phyloP scores from a whole-genome alignment of 805 yeast genomes.

The Barnettozyma sp. region DNA sequence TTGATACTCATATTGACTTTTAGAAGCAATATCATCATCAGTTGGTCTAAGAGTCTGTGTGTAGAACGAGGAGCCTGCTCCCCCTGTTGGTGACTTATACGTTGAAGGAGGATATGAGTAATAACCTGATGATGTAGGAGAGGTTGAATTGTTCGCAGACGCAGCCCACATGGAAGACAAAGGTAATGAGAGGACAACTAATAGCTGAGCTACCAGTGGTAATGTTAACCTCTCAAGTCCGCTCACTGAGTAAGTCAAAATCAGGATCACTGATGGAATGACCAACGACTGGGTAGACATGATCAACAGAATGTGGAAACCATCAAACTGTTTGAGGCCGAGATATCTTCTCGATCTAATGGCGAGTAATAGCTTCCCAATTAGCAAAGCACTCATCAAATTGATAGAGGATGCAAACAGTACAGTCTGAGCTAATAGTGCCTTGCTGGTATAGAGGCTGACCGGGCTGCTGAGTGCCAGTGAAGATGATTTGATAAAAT shows the following conservation, averaged over 20 bases:
- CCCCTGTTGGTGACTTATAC: conserved; percentile 11
- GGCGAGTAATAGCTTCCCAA: conserved; percentile 61
- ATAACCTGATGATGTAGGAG: conserved; percentile 32
- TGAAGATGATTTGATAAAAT: conserved; percentile 39
- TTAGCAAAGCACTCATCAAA: conserved; percentile 52
- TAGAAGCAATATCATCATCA: conserved; percentile 5
- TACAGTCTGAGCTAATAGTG: conserved; percentile 48
- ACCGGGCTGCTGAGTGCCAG: conserved; percentile 22
- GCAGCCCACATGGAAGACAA: conserved; percentile 87
- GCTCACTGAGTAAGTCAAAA: conserved; percentile 43
- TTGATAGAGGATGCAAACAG: conserved; percentile 65
- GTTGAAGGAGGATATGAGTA: conserved; percentile 5
- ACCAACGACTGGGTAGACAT: conserved; percentile 80
- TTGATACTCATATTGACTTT: conserved; percentile 5
- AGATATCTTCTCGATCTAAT: conserved; percentile 63
- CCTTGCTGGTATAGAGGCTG: conserved; percentile 28
- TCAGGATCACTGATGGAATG: conserved; percentile 64
- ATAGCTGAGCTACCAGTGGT: conserved; percentile 47
- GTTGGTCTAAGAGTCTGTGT: conserved; percentile 15
- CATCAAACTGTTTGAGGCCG: conserved; percentile 79
- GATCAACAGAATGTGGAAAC: conserved; percentile 71
- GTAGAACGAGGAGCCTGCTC: conserved; percentile 14
- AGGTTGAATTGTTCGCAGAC: conserved; percentile 45
- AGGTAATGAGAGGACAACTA: conserved; percentile 71
- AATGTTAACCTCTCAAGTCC: conserved; percentile 32